Evolutionary conservation across 306 rosid species (phyloP).

Genomic region (Elaeagnus macrophylla): DNA sequence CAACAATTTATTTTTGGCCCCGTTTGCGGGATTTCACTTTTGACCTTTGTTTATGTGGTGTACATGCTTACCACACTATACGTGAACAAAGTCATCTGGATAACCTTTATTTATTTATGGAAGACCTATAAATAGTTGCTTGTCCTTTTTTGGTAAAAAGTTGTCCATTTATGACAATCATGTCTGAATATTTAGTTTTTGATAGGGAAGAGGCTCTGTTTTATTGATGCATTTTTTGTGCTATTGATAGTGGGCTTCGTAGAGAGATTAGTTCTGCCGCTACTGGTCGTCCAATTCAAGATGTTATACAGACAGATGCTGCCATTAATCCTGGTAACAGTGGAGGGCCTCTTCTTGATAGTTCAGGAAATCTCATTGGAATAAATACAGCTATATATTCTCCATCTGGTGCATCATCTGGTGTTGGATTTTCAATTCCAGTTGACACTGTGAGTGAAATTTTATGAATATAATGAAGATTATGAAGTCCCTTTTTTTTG

Average conservation of each 20-base stretch:
- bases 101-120: too few species aligned
- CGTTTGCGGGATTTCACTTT: too few species aligned
- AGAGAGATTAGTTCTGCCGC: slow-evolving; percentile 99
- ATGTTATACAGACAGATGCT: slow-evolving; percentile 99
- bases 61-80: too few species aligned
- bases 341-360: slow-evolving; percentile 97
- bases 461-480: background rate
- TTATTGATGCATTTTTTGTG: slow-evolving; percentile 18
- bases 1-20: too few species aligned
- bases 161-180: background rate
- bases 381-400: slow-evolving; percentile 97
- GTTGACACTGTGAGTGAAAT: slow-evolving; percentile 85
- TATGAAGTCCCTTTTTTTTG: slow-evolving; percentile 2
- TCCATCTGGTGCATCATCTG: slow-evolving; percentile 95
- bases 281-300: slow-evolving; percentile 97
- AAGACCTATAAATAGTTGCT: too few species aligned
- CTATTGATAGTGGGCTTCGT: slow-evolving; percentile 66
- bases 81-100: too few species aligned
- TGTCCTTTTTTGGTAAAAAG: too few species aligned
- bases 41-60: too few species aligned
- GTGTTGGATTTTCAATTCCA: slow-evolving; percentile 98
- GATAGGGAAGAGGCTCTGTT: background rate
- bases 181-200: slow-evolving; percentile 1
- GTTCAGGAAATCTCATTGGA: slow-evolving; percentile 91
- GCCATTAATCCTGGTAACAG: slow-evolving; percentile 99